These are phyloP conservation scores for Paramecium sonneborni DNA, from an alignment of 73 alveolate species.

Conservation along the genomic window DNA sequence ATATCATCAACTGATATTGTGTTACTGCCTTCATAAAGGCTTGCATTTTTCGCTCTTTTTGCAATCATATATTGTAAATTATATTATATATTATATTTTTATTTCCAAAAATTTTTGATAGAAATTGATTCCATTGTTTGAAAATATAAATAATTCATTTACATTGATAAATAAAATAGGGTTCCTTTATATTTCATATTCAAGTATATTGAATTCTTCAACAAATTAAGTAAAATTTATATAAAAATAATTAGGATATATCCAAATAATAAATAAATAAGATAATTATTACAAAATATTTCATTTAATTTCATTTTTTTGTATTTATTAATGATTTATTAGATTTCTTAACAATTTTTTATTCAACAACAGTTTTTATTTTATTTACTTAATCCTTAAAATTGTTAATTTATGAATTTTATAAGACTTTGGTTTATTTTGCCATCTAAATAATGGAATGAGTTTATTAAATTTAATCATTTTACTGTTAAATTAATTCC, in stretches of 20 bases:
- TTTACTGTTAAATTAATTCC: conserved; percentile 22
- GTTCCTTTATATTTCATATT: not conserved
- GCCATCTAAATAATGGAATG: not conserved
- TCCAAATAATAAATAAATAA: too few relatives aligned
- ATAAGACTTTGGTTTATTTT: not conserved
- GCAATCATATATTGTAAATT: not conserved
- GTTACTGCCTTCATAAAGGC: not conserved
- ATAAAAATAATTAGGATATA: too few relatives aligned
- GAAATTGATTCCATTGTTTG: not conserved
- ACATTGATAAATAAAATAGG: too few relatives aligned
- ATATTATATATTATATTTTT: not conserved
- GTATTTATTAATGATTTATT: not conserved
- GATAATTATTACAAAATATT: too few relatives aligned
- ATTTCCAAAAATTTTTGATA: not conserved
- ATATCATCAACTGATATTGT: not conserved
- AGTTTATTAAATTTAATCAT: not conserved
- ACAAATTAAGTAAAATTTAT: too few relatives aligned
- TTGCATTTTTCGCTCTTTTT: not conserved
- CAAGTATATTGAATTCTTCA: too few relatives aligned
- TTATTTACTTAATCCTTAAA: not conserved
- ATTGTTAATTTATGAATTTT: not conserved
- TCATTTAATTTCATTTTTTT: not conserved
- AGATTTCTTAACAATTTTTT: not conserved
- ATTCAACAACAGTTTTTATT: not conserved
- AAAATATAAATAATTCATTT: not conserved